Conservation (phyloP, 1,139 yeast species). For the Blastobotrys capitulatus region DNA sequence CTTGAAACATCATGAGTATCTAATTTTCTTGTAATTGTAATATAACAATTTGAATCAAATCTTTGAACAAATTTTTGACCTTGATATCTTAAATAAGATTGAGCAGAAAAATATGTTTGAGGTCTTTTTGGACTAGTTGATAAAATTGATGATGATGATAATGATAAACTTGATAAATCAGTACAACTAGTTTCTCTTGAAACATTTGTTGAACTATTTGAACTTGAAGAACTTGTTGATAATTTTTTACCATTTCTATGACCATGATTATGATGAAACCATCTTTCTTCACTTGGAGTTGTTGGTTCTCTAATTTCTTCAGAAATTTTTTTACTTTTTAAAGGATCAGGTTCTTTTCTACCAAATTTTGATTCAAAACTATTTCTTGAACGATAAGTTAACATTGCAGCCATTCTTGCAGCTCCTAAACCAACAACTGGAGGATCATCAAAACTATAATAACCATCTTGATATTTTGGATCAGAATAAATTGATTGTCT, state of each 20-base stretch:
- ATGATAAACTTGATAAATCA: conserved; percentile 7
- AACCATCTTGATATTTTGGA: conserved; percentile 87
- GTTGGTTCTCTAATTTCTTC: conserved; percentile 29
- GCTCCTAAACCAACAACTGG: conserved; percentile 89
- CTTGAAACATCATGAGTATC: conserved; percentile 94
- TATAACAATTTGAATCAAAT: conserved; percentile 95
- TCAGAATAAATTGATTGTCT: conserved; percentile 93
- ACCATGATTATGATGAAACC: conserved; percentile 68
- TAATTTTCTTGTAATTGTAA: conserved; percentile 83
- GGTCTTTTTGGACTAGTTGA: conserved; percentile 43
- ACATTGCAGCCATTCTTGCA: conserved; percentile 93
- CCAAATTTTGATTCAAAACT: conserved; percentile 90
- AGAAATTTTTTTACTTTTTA: conserved; percentile 29
- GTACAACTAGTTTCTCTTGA: conserved; percentile 10
- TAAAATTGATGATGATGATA: not conserved
- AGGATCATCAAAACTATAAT: conserved; percentile 67
- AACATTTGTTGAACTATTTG: not conserved
- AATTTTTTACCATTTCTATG: conserved; percentile 33
- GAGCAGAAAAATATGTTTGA: conserved; percentile 91
- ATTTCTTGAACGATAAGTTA: conserved; percentile 88
- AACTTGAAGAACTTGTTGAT: conserved; percentile 18
- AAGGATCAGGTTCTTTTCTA: conserved; percentile 57
- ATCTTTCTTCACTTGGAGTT: conserved; percentile 44
- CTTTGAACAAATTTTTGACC: conserved; percentile 84
- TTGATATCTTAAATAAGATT: conserved; percentile 87